Evolutionary conservation across 345 rosid genomes (phyloP).

Genomic region (Viola odorata): DNA sequence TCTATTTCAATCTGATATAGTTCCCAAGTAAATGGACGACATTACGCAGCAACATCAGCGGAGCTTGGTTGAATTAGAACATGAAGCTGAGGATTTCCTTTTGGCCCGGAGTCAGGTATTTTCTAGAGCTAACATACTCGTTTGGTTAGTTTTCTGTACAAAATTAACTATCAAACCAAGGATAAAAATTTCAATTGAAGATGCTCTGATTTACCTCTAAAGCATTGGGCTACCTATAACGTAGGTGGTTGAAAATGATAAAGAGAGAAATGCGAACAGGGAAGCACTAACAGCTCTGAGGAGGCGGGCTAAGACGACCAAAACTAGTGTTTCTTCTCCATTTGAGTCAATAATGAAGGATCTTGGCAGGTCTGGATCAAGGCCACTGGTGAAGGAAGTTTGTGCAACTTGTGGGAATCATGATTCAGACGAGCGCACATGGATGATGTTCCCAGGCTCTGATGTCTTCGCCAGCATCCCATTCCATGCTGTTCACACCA

Average conservation of each 20-base stretch:
- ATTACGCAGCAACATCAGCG: conserved; percentile 43
- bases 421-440: conserved; percentile 53
- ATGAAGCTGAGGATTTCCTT: conserved; percentile 65
- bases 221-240: background rate
- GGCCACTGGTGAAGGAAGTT: conserved; percentile 67
- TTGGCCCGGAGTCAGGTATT: conserved; percentile 56
- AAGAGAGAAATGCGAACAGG: conserved; percentile 63
- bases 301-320: conserved; percentile 73
- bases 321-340: conserved; percentile 54
- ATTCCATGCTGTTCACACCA: conserved; percentile 73
- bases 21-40: conserved; percentile 53
- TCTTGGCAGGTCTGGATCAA: conserved; percentile 31
- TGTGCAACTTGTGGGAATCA: conserved; percentile 76
- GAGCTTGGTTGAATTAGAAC: conserved; percentile 50
- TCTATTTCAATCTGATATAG: no score
- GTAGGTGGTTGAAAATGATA: conserved; percentile 73
- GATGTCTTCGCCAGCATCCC: conserved; percentile 68
- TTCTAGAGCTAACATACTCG: background rate
- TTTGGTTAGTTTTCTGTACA: background rate
- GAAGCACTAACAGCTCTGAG: conserved; percentile 76
- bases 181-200: no score
- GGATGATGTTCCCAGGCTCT: conserved; percentile 81
- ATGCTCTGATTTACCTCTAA: background rate
- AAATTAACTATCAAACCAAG: background rate
- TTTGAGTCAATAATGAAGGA: conserved; percentile 81